These are phyloP conservation scores for Podaxis sp. DNA, from an alignment of 768 basidiomycete species.

Conservation along the genomic window DNA sequence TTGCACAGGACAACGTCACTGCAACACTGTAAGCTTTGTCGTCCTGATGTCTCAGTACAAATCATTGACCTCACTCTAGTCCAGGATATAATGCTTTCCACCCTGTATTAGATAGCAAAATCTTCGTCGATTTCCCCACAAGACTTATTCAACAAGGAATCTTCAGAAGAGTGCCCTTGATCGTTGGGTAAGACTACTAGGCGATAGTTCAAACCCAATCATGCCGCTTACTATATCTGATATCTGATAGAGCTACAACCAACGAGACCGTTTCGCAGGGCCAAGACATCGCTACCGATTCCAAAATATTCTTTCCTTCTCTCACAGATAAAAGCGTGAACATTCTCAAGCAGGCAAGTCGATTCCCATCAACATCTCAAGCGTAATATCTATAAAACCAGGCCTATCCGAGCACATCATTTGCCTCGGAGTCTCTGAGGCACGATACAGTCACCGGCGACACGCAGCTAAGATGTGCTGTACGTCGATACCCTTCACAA, in stretches of 20 bases:
- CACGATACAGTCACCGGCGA: constrained; percentile 51
- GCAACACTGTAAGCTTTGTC: constrained; percentile 36
- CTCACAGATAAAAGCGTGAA: constrained; percentile 38
- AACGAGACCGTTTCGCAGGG: constrained; percentile 58
- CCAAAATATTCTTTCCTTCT: constrained; percentile 44
- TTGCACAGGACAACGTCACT: constrained; percentile 51
- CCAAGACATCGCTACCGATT: constrained; percentile 33
- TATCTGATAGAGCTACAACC: constrained; percentile 44
- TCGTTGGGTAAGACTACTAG: constrained; percentile 48
- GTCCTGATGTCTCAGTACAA: background rate
- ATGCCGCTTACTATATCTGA: background rate
- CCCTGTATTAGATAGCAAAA: constrained; percentile 54
- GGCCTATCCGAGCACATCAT: constrained; percentile 45
- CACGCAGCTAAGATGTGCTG: constrained; percentile 51
- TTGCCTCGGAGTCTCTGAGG: constrained; percentile 40
- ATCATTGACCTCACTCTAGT: constrained; percentile 24
- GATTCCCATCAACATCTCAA: background rate
- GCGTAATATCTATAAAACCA: constrained; percentile 17
- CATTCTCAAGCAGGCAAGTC: constrained; percentile 33
- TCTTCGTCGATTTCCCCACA: constrained; percentile 53
- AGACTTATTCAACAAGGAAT: constrained; percentile 41
- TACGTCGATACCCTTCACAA: constrained; percentile 30
- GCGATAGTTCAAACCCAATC: background rate
- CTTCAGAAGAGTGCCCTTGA: constrained; percentile 51
- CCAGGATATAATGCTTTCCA: constrained; percentile 47